phyloP scores from a whole-genome alignment of 2,329 filamentous ascomycete genomes.

The Aphanocladium album region DNA sequence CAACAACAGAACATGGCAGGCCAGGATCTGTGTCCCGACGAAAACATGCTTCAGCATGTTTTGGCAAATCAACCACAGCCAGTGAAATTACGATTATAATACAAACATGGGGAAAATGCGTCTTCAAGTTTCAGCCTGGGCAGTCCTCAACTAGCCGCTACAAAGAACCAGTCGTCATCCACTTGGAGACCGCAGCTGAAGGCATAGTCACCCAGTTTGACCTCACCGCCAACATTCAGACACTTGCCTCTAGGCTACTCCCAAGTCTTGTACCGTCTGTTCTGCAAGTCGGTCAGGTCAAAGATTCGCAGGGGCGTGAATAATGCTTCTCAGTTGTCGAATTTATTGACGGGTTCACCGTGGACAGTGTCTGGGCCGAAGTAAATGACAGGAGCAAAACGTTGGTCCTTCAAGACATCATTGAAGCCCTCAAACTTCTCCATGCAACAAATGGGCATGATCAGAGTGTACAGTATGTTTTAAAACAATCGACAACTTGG shows the following conservation, averaged over 20 bases:
- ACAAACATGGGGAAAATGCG: neutral
- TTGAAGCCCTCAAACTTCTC: neutral
- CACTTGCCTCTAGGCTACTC: neutral
- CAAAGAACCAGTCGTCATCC: neutral
- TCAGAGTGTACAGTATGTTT: neutral
- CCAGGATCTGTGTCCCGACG: neutral
- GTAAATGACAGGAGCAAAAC: neutral
- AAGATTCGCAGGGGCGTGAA: neutral
- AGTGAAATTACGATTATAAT: neutral
- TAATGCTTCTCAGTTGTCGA: neutral
- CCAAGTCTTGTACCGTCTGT: neutral
- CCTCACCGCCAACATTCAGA: neutral
- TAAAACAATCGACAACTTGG: neutral
- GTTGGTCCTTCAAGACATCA: neutral
- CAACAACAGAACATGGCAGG: neutral
- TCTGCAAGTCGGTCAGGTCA: neutral
- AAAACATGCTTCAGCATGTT: neutral
- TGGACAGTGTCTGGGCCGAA: neutral
- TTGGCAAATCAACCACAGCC: neutral
- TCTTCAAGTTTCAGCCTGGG: neutral
- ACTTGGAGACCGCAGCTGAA: neutral
- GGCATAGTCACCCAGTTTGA: neutral
- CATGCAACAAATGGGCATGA: neutral
- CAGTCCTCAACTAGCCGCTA: neutral
- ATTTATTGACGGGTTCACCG: neutral